phyloP scores from a whole-genome alignment of 768 basidiomycete genomes.

The Tephrocybe rancida region DNA sequence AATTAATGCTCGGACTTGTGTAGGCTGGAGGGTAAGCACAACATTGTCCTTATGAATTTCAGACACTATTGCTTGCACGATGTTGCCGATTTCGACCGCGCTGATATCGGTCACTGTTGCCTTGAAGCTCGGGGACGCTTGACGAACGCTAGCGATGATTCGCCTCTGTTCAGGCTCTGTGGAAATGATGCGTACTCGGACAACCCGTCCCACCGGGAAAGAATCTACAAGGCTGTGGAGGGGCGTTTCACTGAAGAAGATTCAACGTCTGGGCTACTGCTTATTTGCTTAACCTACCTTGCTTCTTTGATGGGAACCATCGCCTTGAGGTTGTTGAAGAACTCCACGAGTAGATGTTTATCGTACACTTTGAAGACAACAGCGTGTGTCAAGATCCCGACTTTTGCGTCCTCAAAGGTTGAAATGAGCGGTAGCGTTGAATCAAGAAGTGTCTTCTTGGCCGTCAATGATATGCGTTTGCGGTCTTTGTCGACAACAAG shows the following conservation, averaged over 20 bases:
- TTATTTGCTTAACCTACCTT: constrained; percentile 49
- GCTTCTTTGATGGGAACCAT: constrained; percentile 80
- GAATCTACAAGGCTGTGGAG: constrained; percentile 56
- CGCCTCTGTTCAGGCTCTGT: constrained; percentile 59
- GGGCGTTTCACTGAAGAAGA: constrained; percentile 60
- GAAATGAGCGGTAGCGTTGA: constrained; percentile 75
- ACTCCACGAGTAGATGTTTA: constrained; percentile 82
- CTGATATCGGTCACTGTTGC: constrained; percentile 62
- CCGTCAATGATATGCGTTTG: constrained; percentile 82
- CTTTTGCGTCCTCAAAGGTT: constrained; percentile 63
- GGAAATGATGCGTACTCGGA: constrained; percentile 79
- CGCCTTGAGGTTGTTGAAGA: constrained; percentile 88
- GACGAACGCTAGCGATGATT: constrained; percentile 85
- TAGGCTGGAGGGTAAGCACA: constrained; percentile 71
- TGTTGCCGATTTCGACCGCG: constrained; percentile 75
- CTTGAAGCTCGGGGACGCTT: constrained; percentile 60
- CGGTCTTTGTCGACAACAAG: constrained; percentile 80
- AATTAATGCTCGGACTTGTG: constrained; percentile 75
- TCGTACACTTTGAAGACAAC: constrained; percentile 84
- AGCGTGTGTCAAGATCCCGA: constrained; percentile 76
- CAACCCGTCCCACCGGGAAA: constrained; percentile 80
- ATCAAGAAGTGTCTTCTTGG: constrained; percentile 89
- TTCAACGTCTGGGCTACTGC: not conserved
- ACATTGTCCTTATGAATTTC: constrained; percentile 88
- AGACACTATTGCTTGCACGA: constrained; percentile 67